phyloP scores from a whole-genome alignment of 768 basidiomycete genomes.

The Omphalotus guepiniiformis region DNA sequence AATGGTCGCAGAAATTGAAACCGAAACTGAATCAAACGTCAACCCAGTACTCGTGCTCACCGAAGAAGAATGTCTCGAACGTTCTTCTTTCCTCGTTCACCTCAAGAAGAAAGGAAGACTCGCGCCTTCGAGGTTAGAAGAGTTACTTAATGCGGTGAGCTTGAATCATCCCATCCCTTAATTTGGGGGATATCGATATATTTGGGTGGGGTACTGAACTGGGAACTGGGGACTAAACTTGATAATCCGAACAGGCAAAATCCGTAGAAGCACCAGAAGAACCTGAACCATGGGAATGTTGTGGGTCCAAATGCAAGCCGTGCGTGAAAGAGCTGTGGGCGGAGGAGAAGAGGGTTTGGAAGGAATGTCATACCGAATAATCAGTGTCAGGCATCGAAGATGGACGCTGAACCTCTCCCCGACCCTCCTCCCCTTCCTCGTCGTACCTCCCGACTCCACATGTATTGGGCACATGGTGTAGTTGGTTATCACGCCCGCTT shows the following conservation, averaged over 20 bases:
- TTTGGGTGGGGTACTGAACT: too few relatives aligned
- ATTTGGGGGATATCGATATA: too few relatives aligned
- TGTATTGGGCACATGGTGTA: too few relatives aligned
- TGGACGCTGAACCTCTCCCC: too few relatives aligned
- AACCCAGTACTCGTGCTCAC: too few relatives aligned
- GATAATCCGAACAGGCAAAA: background rate
- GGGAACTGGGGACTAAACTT: too few relatives aligned
- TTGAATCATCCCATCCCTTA: too few relatives aligned
- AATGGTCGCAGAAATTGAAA: background rate
- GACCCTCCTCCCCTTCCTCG: too few relatives aligned
- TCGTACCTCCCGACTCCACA: too few relatives aligned
- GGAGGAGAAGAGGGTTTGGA: background rate
- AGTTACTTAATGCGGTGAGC: background rate
- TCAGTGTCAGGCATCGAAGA: background rate
- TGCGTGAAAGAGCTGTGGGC: background rate
- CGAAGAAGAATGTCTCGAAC: background rate
- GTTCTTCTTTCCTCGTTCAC: background rate
- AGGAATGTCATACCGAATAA: background rate
- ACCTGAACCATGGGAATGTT: background rate
- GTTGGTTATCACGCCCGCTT: too few relatives aligned
- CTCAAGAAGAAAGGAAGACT: background rate
- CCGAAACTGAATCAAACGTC: too few relatives aligned
- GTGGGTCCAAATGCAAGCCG: background rate
- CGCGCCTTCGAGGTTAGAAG: background rate
- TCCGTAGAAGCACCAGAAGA: background rate